Conservation (phyloP, 805 yeast genomes). For the Cyberlindnera bimundalis region DNA sequence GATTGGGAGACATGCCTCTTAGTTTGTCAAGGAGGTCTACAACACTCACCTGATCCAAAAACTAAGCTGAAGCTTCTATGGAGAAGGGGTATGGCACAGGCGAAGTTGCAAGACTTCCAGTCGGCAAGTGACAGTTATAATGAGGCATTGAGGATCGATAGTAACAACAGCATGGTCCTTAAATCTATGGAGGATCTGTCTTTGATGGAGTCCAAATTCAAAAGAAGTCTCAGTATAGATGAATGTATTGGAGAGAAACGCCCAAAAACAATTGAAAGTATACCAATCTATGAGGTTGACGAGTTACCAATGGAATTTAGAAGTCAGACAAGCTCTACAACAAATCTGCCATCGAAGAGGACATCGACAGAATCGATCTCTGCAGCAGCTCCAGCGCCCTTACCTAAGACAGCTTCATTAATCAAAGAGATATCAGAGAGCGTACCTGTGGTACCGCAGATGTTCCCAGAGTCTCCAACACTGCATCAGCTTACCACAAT, state of each 20-base stretch:
- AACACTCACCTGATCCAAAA: slow-evolving; percentile 27
- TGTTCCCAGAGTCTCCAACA: slow-evolving; percentile 45
- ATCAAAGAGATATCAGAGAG: no score
- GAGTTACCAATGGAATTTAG: slow-evolving; percentile 38
- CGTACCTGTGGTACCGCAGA: neutral
- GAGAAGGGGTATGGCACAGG: slow-evolving; percentile 44
- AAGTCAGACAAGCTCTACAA: no score
- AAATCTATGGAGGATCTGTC: slow-evolving; percentile 33
- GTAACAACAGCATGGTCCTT: slow-evolving; percentile 36
- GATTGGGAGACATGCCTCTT: slow-evolving; percentile 47
- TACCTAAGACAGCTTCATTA: neutral
- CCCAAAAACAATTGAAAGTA: slow-evolving; percentile 17
- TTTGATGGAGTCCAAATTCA: slow-evolving; percentile 15
- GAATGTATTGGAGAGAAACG: slow-evolving; percentile 37
- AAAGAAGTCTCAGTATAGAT: slow-evolving; percentile 49
- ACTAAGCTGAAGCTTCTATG: slow-evolving; percentile 47
- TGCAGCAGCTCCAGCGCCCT: slow-evolving; percentile 1
- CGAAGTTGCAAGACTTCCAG: slow-evolving; percentile 26
- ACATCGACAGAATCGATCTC: slow-evolving; percentile 48
- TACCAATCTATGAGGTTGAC: slow-evolving; percentile 42
- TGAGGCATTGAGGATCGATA: slow-evolving; percentile 40
- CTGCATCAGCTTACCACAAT: slow-evolving; percentile 42
- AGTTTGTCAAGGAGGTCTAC: slow-evolving; percentile 50
- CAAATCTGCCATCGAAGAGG: neutral
- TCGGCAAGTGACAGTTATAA: slow-evolving; percentile 32